phyloP scores from a whole-genome alignment of 2,329 filamentous ascomycete genomes.

The Cladophialophora exuberans region DNA sequence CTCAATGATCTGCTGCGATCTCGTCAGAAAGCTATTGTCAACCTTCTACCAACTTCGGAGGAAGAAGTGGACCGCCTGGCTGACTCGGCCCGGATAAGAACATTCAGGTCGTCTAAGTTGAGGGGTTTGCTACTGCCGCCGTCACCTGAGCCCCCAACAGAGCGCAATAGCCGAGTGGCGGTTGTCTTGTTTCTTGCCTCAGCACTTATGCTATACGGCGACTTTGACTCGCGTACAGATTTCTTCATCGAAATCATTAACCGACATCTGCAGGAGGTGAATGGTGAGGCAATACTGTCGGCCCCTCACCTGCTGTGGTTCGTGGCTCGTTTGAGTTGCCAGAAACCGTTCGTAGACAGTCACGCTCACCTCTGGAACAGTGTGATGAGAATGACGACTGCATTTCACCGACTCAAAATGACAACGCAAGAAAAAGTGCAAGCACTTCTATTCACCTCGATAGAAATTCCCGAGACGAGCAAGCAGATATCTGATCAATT shows the following conservation, averaged over 20 bases:
- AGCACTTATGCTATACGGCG: constrained; percentile 7
- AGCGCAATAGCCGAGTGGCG: constrained; percentile 5
- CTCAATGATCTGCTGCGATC: constrained; percentile 7
- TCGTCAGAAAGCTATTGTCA: constrained; percentile 8
- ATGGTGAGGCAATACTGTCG: constrained; percentile 6
- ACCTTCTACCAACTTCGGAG: constrained; percentile 10
- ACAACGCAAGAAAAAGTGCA: neutral
- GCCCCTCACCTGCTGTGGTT: constrained; percentile 9
- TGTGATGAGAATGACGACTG: constrained; percentile 5
- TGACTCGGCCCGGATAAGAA: neutral
- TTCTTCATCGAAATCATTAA: constrained; percentile 4
- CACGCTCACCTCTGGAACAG: constrained; percentile 3
- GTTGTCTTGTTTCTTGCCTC: constrained; percentile 10
- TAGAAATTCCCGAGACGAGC: constrained; percentile 6
- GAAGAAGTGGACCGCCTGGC: constrained; percentile 10
- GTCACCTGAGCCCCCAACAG: neutral
- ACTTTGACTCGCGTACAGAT: constrained; percentile 7
- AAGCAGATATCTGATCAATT: neutral
- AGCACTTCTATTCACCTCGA: constrained; percentile 3
- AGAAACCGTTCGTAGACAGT: neutral
- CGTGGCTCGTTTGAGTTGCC: neutral
- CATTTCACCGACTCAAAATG: constrained; percentile 1
- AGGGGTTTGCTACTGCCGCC: neutral
- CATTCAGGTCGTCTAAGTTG: constrained; percentile 2
- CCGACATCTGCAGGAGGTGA: constrained; percentile 1